Evolutionary conservation across 768 basidiomycete species (phyloP).

Genomic region (Lactifluus subvellereus): DNA sequence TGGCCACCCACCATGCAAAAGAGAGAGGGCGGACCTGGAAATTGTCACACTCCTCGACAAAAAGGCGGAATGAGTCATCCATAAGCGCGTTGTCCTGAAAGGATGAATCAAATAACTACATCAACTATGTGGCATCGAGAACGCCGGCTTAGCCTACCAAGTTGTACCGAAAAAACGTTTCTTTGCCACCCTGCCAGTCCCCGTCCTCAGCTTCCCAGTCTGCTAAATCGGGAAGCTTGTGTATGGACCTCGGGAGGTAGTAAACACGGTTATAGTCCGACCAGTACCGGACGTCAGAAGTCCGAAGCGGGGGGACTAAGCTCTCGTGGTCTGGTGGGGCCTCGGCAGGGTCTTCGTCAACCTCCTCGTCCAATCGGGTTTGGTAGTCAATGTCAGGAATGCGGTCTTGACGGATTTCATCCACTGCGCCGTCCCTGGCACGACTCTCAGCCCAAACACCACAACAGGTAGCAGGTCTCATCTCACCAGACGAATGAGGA

Average conservation of each 20-base stretch:
- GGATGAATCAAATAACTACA: background rate
- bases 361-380: conserved; percentile 33
- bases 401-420: conserved; percentile 47
- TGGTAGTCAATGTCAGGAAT: conserved; percentile 56
- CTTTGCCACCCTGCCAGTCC: conserved; percentile 52
- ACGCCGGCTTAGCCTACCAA: conserved; percentile 36
- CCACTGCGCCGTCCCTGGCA: conserved; percentile 44
- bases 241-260: conserved; percentile 60
- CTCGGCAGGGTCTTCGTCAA: conserved; percentile 23
- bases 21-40: conserved; percentile 47
- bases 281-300: conserved; percentile 49
- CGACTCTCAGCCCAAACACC: background rate
- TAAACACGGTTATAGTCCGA: conserved; percentile 63
- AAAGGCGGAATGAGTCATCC: conserved; percentile 60
- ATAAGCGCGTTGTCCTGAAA: conserved; percentile 56
- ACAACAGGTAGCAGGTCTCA: background rate
- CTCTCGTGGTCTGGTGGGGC: background rate
- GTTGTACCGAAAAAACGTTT: conserved; percentile 48
- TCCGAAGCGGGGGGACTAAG: conserved; percentile 8
- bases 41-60: conserved; percentile 71
- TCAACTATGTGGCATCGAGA: background rate
- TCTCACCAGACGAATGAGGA: conserved; percentile 14
- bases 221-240: conserved; percentile 52
- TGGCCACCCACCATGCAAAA: background rate
- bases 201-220: conserved; percentile 50